phyloP scores from a whole-genome alignment of 2,329 filamentous ascomycete genomes.

The Colletotrichum cereale region DNA sequence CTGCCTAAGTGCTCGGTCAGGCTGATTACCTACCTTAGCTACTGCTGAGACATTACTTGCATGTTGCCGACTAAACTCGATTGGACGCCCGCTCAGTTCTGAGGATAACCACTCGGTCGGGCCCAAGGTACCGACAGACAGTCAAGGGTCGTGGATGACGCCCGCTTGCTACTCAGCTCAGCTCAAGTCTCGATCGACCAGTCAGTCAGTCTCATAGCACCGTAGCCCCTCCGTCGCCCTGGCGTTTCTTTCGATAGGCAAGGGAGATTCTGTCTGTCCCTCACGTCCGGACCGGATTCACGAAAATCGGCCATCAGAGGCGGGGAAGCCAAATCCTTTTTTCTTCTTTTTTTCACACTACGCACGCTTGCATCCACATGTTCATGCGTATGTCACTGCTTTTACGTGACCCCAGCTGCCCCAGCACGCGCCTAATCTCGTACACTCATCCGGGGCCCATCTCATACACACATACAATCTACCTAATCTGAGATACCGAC shows the following conservation, averaged over 20 bases:
- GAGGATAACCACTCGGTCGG: conserved; percentile 15
- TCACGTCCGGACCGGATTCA: conserved; percentile 14
- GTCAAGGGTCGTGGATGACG: conserved; percentile 11
- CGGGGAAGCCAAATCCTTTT: conserved; percentile 15
- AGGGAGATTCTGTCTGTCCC: conserved; percentile 1
- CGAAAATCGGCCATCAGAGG: conserved; percentile 14
- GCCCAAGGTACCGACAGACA: conserved; percentile 1
- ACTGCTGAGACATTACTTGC: not conserved
- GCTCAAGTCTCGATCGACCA: conserved; percentile 18
- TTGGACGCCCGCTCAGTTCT: not conserved
- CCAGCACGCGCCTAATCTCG: conserved; percentile 11
- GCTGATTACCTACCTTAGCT: conserved; percentile 1
- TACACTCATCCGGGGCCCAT: not conserved
- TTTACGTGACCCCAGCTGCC: conserved; percentile 23
- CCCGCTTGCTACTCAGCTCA: conserved; percentile 12
- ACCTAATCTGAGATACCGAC: conserved; percentile 6
- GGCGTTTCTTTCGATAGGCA: conserved; percentile 10
- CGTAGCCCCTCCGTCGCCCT: conserved; percentile 17
- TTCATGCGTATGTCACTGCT: conserved; percentile 22
- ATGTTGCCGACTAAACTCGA: not conserved
- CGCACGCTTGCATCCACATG: not conserved
- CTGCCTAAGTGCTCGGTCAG: not conserved
- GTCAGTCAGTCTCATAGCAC: conserved; percentile 19
- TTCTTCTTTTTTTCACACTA: not conserved
- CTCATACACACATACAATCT: not conserved